Conservation (phyloP, 2,329 filamentous ascomycete genomes). For the Calycina herbarum region DNA sequence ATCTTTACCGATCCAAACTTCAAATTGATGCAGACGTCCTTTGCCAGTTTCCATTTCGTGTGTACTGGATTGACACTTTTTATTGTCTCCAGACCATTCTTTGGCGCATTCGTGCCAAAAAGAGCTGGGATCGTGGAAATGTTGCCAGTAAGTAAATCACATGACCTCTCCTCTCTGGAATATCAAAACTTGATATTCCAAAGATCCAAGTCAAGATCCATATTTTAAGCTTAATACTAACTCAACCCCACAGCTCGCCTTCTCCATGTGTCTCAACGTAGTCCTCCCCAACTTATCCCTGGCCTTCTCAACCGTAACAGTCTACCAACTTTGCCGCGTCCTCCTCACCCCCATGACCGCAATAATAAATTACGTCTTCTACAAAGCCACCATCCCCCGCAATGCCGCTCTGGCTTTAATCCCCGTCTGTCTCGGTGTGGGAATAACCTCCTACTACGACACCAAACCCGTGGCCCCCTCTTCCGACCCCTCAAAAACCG, state of each 20-base stretch:
- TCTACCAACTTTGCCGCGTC: constrained; percentile 36
- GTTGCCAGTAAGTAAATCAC: constrained; percentile 26
- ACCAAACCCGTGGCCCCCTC: constrained; percentile 39
- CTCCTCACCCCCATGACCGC: constrained; percentile 35
- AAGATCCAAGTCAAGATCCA: neutral
- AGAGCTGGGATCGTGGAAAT: constrained; percentile 30
- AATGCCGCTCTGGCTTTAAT: constrained; percentile 27
- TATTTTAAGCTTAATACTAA: constrained; percentile 5
- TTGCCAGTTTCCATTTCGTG: constrained; percentile 32
- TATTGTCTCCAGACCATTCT: constrained; percentile 25
- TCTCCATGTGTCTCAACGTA: constrained; percentile 34
- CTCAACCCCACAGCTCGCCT: constrained; percentile 24
- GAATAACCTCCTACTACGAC: constrained; percentile 47
- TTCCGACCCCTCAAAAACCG: constrained; percentile 34
- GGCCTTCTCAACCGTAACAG: constrained; percentile 33
- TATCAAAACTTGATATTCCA: neutral
- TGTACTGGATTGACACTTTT: constrained; percentile 33
- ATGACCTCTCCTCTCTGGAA: constrained; percentile 3
- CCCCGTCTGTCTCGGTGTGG: constrained; percentile 46
- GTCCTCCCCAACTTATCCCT: constrained; percentile 34
- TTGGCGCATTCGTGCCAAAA: constrained; percentile 32
- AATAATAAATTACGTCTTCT: constrained; percentile 34
- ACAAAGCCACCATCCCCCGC: constrained; percentile 30
- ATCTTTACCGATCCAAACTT: constrained; percentile 33
- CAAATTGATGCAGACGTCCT: constrained; percentile 33